Percentiles rank a stretch among this genome's conserved stretches.
Evolutionary conservation across 1,284 basidiomycete species (phyloP).

Genomic region (Tetrapyrgos nigripes): DNA sequence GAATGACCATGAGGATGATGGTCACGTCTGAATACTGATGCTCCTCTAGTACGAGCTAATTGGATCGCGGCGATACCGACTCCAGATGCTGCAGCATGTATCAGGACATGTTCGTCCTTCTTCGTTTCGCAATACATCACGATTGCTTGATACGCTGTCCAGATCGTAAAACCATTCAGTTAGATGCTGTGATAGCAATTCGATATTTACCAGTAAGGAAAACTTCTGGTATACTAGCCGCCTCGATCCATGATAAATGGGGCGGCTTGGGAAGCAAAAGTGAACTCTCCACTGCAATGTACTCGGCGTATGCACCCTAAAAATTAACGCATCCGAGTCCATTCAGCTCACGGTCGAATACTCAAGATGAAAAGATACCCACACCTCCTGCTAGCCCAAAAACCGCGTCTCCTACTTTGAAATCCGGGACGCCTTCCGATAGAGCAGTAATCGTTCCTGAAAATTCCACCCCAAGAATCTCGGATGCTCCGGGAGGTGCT

Average conservation of each 20-base stretch:
- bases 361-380: slow-evolving; percentile 22
- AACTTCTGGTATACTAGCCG: slow-evolving; percentile 86
- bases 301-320: slow-evolving; percentile 94
- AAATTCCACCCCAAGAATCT: slow-evolving; percentile 93
- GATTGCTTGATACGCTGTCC: slow-evolving; percentile 82
- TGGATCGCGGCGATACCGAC: slow-evolving; percentile 94
- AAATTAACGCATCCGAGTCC: slow-evolving; percentile 3
- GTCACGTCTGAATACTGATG: slow-evolving; percentile 72
- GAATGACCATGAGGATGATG: background rate
- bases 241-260: slow-evolving; percentile 82
- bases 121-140: slow-evolving; percentile 75
- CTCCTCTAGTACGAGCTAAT: slow-evolving; percentile 77
- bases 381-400: slow-evolving; percentile 75
- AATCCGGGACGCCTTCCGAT: slow-evolving; percentile 60
- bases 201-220: slow-evolving; percentile 77
- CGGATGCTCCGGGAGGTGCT: slow-evolving; percentile 76
- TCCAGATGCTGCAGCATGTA: slow-evolving; percentile 91
- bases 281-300: slow-evolving; percentile 70
- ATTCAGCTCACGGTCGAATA: slow-evolving; percentile 2
- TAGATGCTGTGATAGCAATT: no score
- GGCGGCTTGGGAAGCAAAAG: slow-evolving; percentile 82
- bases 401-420: slow-evolving; percentile 85
- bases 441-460: slow-evolving; percentile 73
- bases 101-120: slow-evolving; percentile 77
- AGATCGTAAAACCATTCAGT: no score